Evolutionary conservation across 75 land plant genomes (phyloP), one percentile per base, ranked within the genome.

Genomic region (Pinus tabuliformis): DNA sequence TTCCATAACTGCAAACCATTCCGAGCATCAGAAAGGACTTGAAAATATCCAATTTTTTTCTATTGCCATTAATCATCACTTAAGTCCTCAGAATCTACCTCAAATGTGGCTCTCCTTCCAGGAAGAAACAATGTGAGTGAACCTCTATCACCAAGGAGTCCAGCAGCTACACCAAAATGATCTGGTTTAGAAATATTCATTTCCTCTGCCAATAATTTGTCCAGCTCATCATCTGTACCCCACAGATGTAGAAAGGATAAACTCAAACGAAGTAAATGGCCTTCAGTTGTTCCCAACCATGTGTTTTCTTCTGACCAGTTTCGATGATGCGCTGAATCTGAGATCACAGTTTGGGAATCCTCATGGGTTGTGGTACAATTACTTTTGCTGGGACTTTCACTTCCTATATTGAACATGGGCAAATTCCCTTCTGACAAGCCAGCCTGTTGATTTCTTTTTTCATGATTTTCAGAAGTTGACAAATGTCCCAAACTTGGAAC

Each of bases 161-260:
- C 98, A 70, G 90, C 76, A 63, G 89, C 79, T 76, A 89, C 77
- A 70, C 80, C 58, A 77, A 87, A 78, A 14, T 77, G 64, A 57
- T 82, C 77, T 60, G 96, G 96, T 78, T 80, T 86, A 20, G 83
- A 78, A 8, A 93, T 77, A 56, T 76, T 80, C 89, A 93, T 87
- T 62, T 95, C 98, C 70, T 82, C 82, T 57, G 76, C 60, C 2
- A 95, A 78, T 64, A 89, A 74, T 26, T 88, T 80, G 70, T 95
- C 96, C 15, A 95, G 87, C 58, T 89, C 91, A 20, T 24, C 39
- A 79, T 95, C 91, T 5, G 83, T 83, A 73, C 85, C 91, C 98
- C 98, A 95, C 70, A 89, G 80, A 77, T 95, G 98, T 30, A 95
- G 78, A 77, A 93, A 85, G 16, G 90, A 84, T 70, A 95, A 75